phyloP scores from a whole-genome alignment of 306 rosid species.

The Pyrus bretschneideri region DNA sequence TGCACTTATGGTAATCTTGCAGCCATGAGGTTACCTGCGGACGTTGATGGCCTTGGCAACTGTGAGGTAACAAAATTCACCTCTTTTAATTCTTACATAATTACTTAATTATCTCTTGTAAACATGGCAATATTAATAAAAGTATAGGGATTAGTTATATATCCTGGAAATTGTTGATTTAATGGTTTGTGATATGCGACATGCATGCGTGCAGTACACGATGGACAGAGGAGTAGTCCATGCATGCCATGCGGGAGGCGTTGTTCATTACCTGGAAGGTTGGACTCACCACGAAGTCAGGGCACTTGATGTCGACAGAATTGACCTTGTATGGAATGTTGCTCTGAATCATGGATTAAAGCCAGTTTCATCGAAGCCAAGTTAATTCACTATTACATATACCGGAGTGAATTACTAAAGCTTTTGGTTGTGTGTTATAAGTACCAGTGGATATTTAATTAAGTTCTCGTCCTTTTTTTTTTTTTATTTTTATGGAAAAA shows the following conservation, averaged over 20 bases:
- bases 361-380: constrained; percentile 44
- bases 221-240: constrained; percentile 97
- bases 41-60: constrained; percentile 69
- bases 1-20: constrained; percentile 97
- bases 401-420: background rate
- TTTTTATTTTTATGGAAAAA: no score
- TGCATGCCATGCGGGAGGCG: constrained; percentile 99
- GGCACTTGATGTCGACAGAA: constrained; percentile 74
- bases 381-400: background rate
- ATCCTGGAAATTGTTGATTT: background rate
- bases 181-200: background rate
- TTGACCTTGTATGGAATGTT: constrained; percentile 89
- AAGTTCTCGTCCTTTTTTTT: no score
- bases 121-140: no score
- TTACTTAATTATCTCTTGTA: no score
- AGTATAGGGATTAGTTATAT: no score
- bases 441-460: background rate
- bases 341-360: constrained; percentile 78
- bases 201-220: constrained; percentile 48
- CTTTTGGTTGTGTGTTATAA: background rate
- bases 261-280: constrained; percentile 79
- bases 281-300: constrained; percentile 97
- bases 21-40: constrained; percentile 85
- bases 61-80: constrained; percentile 57
- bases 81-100: no score